Conservation (phyloP, 164 flowering plant genomes). For the Chimonanthus salicifolius region DNA sequence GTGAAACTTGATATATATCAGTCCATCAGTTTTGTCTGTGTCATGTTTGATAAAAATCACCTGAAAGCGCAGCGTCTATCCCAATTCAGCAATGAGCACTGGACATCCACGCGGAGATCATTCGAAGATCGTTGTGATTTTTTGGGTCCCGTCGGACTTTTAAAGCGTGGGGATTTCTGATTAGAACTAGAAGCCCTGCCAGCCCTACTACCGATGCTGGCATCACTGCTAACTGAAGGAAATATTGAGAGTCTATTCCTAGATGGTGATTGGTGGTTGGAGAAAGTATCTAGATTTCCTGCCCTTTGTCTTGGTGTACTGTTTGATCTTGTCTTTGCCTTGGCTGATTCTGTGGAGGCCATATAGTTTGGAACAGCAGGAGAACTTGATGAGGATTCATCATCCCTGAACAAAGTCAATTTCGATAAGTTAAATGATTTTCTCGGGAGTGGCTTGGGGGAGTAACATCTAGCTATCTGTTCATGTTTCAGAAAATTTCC, state of each 20-base stretch:
- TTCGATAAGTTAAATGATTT: slow-evolving; percentile 32
- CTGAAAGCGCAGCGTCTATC: slow-evolving; percentile 10
- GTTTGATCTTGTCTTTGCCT: slow-evolving; percentile 59
- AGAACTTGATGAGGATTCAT: slow-evolving; percentile 34
- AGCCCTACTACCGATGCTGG: neutral
- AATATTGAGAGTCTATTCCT: slow-evolving; percentile 17
- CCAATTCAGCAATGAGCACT: slow-evolving; percentile 20
- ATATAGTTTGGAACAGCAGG: slow-evolving; percentile 59
- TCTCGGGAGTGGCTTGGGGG: slow-evolving; percentile 17
- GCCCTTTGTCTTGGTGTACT: slow-evolving; percentile 69
- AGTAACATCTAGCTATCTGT: slow-evolving; percentile 16
- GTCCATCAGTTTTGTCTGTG: neutral
- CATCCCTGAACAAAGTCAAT: slow-evolving; percentile 24
- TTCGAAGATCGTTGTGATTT: slow-evolving; percentile 15
- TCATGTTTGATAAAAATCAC: slow-evolving; percentile 7
- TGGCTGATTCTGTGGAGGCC: slow-evolving; percentile 74
- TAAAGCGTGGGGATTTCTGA: slow-evolving; percentile 23
- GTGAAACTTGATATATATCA: neutral
- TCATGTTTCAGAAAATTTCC: slow-evolving; percentile 16
- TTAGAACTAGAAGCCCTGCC: slow-evolving; percentile 19
- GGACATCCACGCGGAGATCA: slow-evolving; percentile 22
- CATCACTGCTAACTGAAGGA: slow-evolving; percentile 20
- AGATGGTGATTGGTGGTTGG: slow-evolving; percentile 28
- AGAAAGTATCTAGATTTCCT: slow-evolving; percentile 23
- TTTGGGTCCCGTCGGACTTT: slow-evolving; percentile 16